Evolutionary conservation across 2,329 filamentous ascomycete species (phyloP).

Genomic region (Aspergillus pseudotamarii): DNA sequence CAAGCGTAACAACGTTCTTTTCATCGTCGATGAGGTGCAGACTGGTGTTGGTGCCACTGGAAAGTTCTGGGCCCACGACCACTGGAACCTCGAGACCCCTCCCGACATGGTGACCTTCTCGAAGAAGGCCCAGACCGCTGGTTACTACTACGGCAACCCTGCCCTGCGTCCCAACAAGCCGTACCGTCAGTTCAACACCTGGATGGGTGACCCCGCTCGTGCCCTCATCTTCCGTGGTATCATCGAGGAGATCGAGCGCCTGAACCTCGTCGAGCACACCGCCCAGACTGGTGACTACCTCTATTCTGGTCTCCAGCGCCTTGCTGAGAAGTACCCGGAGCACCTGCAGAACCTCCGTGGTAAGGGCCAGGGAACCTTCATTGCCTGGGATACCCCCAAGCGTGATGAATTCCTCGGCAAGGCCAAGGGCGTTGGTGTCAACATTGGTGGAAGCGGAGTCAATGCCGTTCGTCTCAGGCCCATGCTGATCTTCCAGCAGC

Average conservation of each 20-base stretch:
- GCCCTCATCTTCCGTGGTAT: slow-evolving; percentile 86
- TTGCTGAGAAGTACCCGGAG: slow-evolving; percentile 71
- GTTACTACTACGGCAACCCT: slow-evolving; percentile 85
- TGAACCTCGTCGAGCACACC: slow-evolving; percentile 78
- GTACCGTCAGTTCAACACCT: slow-evolving; percentile 96
- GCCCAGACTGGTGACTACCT: slow-evolving; percentile 78
- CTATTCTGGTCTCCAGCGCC: slow-evolving; percentile 66
- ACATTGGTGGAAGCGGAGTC: slow-evolving; percentile 81
- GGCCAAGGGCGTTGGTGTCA: slow-evolving; percentile 79
- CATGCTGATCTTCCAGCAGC: slow-evolving; percentile 91
- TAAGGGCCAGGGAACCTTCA: slow-evolving; percentile 86
- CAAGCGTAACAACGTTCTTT: slow-evolving; percentile 65
- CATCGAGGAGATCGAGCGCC: slow-evolving; percentile 74
- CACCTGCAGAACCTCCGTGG: slow-evolving; percentile 83
- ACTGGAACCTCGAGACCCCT: slow-evolving; percentile 79
- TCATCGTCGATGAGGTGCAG: slow-evolving; percentile 94
- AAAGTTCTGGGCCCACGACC: slow-evolving; percentile 95
- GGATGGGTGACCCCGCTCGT: slow-evolving; percentile 90
- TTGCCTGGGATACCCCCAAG: slow-evolving; percentile 83
- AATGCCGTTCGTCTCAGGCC: slow-evolving; percentile 77
- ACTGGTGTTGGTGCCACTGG: slow-evolving; percentile 90
- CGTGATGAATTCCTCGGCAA: slow-evolving; percentile 77
- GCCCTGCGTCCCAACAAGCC: slow-evolving; percentile 85
- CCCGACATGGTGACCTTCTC: slow-evolving; percentile 95
- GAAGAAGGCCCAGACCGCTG: slow-evolving; percentile 93